Evolutionary conservation across 2,329 filamentous ascomycete species (phyloP), one percentile per base, ranked within the genome.

Genomic region (Shiraia sp.): DNA sequence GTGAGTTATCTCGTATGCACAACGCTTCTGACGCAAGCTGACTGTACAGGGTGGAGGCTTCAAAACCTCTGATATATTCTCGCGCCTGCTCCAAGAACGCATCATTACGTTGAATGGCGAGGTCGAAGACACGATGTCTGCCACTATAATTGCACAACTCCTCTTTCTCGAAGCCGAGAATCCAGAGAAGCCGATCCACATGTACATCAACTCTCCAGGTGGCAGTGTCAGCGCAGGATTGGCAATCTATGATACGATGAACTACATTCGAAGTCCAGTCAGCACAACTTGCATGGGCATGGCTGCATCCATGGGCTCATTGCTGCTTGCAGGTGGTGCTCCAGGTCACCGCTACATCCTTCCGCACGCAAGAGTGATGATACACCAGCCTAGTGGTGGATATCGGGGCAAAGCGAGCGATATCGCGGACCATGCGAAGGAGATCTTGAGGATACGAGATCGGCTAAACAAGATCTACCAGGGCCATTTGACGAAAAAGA

Each of bases 181-280:
- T 63, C 91, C 92, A 3, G 84, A 95, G 41, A 96, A 96, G 69
- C 88, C 90, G 10, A 97, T 99, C 53, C 93, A 88, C 37, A 88
- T 99, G 69, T 99, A 99, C 72, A 99, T 99, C 70, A 96, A 99
- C 75, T 95, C 89, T 0, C 92, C 92, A 0, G 93, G 93, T 35
- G 93, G 93, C 41, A 92, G 88, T 29, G 91, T 99, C 28, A 92
- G 87, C 48, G 92, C 93, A 44, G 77, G 77, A 3, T 75, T 86
- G 46, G 91, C 93, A 17, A 97, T 99, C 62, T 99, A 99, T 78
- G 93, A 99, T 69, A 99, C 93, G 10, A 97, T 99, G 92, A 85
- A 87, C 57, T 99, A 99, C 71, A 97, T 99, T 66, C 85, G 86
- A 47, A 88, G 88, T 2, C 90, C 92, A 1, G 90, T 99, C 0